Conservation (phyloP, 2,329 filamentous ascomycete species). For the Sphaerulina vaccinii region DNA sequence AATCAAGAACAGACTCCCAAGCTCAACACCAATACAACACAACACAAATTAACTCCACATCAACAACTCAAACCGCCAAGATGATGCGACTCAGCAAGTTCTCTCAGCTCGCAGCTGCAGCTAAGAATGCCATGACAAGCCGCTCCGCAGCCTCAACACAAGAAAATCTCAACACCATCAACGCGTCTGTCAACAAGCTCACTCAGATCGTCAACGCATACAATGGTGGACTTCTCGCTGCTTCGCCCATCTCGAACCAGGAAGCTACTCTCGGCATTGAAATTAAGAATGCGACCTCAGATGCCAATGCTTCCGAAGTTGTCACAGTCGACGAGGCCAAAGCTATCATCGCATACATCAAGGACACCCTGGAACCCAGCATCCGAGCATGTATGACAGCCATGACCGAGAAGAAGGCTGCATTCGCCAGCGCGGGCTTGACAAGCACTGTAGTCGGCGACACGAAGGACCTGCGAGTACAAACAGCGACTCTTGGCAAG, state of each 20-base stretch:
- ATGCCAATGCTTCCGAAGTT: constrained; percentile 23
- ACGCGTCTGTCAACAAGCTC: constrained; percentile 22
- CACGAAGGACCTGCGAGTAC: constrained; percentile 22
- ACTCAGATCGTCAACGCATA: constrained; percentile 18
- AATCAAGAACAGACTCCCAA: too few species aligned
- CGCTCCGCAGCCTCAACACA: constrained; percentile 21
- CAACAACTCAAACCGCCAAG: neutral
- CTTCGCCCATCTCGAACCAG: constrained; percentile 24
- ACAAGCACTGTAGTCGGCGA: constrained; percentile 23
- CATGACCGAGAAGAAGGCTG: constrained; percentile 22
- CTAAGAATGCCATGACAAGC: constrained; percentile 23
- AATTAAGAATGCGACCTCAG: constrained; percentile 26
- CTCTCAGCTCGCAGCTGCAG: constrained; percentile 22
- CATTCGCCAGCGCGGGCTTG: constrained; percentile 19
- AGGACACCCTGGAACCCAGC: constrained; percentile 21
- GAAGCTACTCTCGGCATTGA: constrained; percentile 23
- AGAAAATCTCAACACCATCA: constrained; percentile 26
- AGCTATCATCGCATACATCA: constrained; percentile 21
- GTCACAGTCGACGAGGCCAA: constrained; percentile 20
- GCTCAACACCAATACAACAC: too few species aligned
- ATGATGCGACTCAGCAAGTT: constrained; percentile 27
- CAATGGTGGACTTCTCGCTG: constrained; percentile 26
- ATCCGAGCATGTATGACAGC: constrained; percentile 23
- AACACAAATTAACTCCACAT: neutral
- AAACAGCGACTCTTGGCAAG: constrained; percentile 21